Evolutionary conservation across 148 eudicot species (phyloP).

Genomic region (Rhododendron williamsianum): DNA sequence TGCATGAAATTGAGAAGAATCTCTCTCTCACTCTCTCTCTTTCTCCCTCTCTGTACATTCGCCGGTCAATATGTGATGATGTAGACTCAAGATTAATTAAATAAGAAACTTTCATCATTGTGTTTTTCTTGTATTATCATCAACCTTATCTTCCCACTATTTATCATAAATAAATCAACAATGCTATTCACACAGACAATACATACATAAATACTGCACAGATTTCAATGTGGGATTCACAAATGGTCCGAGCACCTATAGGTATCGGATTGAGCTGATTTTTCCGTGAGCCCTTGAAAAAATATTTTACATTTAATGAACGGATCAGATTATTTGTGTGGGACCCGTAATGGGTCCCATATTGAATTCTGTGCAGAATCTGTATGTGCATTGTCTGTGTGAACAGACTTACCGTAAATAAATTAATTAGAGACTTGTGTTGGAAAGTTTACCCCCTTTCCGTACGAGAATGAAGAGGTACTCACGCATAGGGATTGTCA

Average conservation of each 20-base stretch:
- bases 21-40: neutral
- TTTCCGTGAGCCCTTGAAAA: too few species aligned
- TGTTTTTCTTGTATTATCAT: neutral
- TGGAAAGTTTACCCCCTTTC: neutral
- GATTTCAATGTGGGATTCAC: too few species aligned
- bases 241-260: too few species aligned
- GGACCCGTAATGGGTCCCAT: rapidly evolving
- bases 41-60: neutral
- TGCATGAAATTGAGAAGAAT: neutral
- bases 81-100: neutral
- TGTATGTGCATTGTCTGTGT: too few species aligned
- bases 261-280: too few species aligned
- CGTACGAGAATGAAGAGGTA: neutral
- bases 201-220: too few species aligned
- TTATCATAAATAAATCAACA: too few species aligned
- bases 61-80: neutral
- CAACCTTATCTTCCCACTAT: neutral
- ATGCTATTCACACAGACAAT: too few species aligned
- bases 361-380: too few species aligned
- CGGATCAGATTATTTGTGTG: too few species aligned
- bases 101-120: neutral
- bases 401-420: too few species aligned
- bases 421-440: neutral
- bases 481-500: neutral
- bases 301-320: too few species aligned